Evolutionary conservation across 1,284 basidiomycete species (phyloP).

Genomic region (Trametes sp.): DNA sequence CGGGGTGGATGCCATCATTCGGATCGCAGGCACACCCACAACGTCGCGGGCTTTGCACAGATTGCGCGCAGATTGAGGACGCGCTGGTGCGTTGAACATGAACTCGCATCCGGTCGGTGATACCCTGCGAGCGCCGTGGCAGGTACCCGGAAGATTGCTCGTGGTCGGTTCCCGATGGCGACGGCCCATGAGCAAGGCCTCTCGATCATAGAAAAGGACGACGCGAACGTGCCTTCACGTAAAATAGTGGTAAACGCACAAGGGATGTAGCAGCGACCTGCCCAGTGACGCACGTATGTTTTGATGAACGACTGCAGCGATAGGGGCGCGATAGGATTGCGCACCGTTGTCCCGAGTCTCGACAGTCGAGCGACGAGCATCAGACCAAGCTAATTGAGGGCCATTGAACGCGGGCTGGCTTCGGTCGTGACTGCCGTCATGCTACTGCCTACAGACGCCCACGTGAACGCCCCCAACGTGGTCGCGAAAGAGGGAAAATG

Average conservation of each 20-base stretch:
- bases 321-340: conserved; percentile 29
- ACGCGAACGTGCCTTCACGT: conserved; percentile 13
- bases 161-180: neutral
- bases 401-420: neutral
- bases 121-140: conserved; percentile 11
- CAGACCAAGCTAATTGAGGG: neutral
- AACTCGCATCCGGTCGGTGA: conserved; percentile 1
- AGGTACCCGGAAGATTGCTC: neutral
- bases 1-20: neutral
- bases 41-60: conserved; percentile 6
- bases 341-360: conserved; percentile 28
- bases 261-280: neutral
- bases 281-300: neutral
- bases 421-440: neutral
- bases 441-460: neutral
- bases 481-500: too few relatives aligned
- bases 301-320: conserved; percentile 7
- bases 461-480: neutral
- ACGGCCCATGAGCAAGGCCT: neutral
- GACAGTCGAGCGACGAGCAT: conserved; percentile 10
- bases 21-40: conserved; percentile 1
- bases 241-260: conserved; percentile 12
- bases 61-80: conserved; percentile 4
- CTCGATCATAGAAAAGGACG: neutral
- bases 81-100: neutral